Percentiles rank a stretch among this genome's conserved stretches.
phyloP scores from a whole-genome alignment of 176 grass and related monocot genomes.

The Echinochloa phyllopogon region DNA sequence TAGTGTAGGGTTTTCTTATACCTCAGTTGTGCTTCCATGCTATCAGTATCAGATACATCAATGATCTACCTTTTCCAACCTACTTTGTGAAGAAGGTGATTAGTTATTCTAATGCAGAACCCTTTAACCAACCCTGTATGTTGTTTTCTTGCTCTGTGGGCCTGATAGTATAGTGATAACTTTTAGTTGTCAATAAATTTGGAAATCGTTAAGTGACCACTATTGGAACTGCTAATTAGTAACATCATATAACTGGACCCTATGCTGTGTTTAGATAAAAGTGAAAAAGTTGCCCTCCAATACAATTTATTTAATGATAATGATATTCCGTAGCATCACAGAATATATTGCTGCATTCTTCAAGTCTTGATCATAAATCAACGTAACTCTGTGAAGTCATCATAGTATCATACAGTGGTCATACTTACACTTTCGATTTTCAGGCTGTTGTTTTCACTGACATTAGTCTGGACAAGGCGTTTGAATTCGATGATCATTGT shows the following conservation, averaged over 20 bases:
- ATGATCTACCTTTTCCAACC: constrained; percentile 10
- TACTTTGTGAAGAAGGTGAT: not conserved
- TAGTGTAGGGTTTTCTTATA: not conserved
- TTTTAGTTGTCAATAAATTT: not conserved
- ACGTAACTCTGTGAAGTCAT: not conserved
- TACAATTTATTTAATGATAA: constrained; percentile 16
- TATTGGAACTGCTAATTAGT: constrained; percentile 10
- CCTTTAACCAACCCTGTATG: not conserved
- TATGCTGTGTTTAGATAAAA: constrained; percentile 27
- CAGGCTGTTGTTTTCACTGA: constrained; percentile 82
- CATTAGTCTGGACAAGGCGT: constrained; percentile 60
- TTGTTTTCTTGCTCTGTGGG: not conserved
- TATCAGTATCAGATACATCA: not conserved
- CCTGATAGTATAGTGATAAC: constrained; percentile 15
- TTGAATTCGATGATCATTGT: constrained; percentile 74
- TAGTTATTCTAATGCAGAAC: not conserved
- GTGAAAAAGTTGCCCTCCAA: not conserved
- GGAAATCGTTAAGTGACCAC: constrained; percentile 19
- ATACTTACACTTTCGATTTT: constrained; percentile 37
- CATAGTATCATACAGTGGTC: constrained; percentile 1
- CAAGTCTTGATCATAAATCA: not conserved
- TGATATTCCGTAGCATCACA: not conserved
- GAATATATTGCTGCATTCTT: constrained; percentile 5
- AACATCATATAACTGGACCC: constrained; percentile 11
- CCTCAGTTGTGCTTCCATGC: not conserved